A percentile compares a stretch with the other conserved stretches of the same genome.
Evolutionary conservation across 2,329 filamentous ascomycete genomes (phyloP).

Genomic region (Pseudocercospora cruenta): DNA sequence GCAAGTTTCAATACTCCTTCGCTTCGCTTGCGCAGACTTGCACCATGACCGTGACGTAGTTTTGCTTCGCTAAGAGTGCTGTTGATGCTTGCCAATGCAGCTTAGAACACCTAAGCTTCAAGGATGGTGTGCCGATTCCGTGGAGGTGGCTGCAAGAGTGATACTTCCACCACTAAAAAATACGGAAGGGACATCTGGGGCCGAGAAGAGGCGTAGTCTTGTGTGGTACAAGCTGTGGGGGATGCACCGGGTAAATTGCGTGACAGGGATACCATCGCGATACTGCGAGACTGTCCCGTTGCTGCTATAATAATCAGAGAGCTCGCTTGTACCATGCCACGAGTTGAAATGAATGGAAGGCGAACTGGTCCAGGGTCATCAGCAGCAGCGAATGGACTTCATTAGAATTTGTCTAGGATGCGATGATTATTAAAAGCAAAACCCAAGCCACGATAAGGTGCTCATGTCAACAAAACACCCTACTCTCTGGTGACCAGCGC

Average conservation of each 20-base stretch:
- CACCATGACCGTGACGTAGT: background rate
- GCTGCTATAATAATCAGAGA: background rate
- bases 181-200: background rate
- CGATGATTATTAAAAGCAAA: background rate
- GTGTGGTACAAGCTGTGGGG: background rate
- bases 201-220: background rate
- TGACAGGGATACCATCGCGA: too few relatives aligned
- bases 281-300: background rate
- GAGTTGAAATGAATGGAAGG: background rate
- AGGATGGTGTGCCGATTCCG: background rate
- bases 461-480: background rate
- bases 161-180: background rate
- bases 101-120: constrained; percentile 7
- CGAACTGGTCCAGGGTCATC: background rate
- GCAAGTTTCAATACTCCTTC: background rate
- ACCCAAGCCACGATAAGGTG: background rate
- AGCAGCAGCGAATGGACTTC: background rate
- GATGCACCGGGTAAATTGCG: background rate
- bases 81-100: constrained; percentile 2
- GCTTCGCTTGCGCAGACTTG: background rate
- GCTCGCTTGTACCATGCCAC: background rate
- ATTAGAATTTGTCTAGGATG: constrained; percentile 5
- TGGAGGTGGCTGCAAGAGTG: background rate
- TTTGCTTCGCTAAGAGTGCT: background rate
- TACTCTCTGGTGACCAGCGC: background rate